Conservation (phyloP, 176 grass and related monocot genomes). For the Eleusine indica region DNA sequence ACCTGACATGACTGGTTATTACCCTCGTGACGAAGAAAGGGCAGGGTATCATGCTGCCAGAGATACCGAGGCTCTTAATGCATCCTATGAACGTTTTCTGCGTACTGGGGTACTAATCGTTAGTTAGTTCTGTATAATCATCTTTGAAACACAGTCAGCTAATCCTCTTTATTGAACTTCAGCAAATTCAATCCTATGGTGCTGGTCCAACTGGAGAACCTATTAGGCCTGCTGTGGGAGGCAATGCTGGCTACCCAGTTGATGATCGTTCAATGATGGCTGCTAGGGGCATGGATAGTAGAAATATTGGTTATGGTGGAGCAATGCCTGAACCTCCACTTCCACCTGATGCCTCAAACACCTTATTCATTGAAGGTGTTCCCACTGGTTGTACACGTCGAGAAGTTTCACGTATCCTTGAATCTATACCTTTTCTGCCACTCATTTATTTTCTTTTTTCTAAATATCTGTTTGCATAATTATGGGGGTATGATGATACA, state of each 20-base stretch:
- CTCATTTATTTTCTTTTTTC: background rate
- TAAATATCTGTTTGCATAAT: conserved; percentile 9
- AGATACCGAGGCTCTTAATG: conserved; percentile 63
- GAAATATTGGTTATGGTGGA: conserved; percentile 63
- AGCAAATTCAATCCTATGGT: conserved; percentile 64
- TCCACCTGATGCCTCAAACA: conserved; percentile 84
- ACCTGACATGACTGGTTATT: conserved; percentile 67
- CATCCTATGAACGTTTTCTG: conserved; percentile 74
- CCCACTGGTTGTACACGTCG: conserved; percentile 68
- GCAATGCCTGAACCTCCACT: conserved; percentile 64
- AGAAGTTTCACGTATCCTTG: conserved; percentile 90
- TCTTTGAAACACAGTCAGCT: conserved; percentile 25
- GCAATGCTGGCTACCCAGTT: conserved; percentile 59
- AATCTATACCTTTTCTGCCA: conserved; percentile 15
- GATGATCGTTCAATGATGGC: conserved; percentile 62
- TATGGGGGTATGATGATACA: background rate
- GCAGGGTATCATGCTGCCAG: conserved; percentile 52
- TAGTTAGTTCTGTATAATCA: background rate
- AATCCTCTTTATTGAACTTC: conserved; percentile 14
- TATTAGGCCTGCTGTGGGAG: conserved; percentile 54
- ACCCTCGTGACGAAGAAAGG: conserved; percentile 76
- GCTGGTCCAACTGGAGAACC: conserved; percentile 45
- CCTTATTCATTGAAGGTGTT: conserved; percentile 78
- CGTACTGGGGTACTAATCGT: conserved; percentile 66
- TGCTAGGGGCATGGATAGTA: conserved; percentile 55